Conservation (phyloP, 2,329 filamentous ascomycete genomes). For the Neobulgaria alba region DNA sequence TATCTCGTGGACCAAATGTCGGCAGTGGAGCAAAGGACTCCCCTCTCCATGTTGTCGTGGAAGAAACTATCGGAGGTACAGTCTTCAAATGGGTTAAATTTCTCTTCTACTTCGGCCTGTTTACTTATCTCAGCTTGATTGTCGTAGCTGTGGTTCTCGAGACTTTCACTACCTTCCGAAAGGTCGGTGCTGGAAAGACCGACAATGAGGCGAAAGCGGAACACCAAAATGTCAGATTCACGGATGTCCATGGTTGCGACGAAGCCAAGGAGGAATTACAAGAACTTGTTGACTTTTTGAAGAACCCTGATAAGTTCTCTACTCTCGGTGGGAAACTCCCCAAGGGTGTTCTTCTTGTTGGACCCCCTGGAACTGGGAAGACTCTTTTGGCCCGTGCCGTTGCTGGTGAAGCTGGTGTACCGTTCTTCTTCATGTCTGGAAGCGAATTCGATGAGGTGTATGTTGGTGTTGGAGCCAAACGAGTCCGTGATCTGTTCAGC, state of each 20-base stretch:
- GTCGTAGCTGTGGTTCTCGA: slow-evolving; percentile 78
- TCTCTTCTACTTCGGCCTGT: slow-evolving; percentile 65
- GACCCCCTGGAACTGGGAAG: slow-evolving; percentile 95
- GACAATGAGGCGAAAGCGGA: slow-evolving; percentile 85
- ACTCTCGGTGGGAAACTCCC: slow-evolving; percentile 92
- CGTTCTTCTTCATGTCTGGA: slow-evolving; percentile 99
- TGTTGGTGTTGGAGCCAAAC: slow-evolving; percentile 92
- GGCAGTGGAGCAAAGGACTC: slow-evolving; percentile 66
- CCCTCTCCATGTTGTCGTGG: slow-evolving; percentile 92
- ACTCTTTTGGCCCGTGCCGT: slow-evolving; percentile 92
- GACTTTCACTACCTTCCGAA: slow-evolving; percentile 68
- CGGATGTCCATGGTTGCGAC: slow-evolving; percentile 92
- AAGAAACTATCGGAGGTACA: slow-evolving; percentile 71
- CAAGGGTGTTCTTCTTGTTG: slow-evolving; percentile 91
- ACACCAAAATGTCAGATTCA: slow-evolving; percentile 83
- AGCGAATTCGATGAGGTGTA: slow-evolving; percentile 98
- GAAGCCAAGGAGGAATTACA: slow-evolving; percentile 97
- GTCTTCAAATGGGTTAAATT: slow-evolving; percentile 94
- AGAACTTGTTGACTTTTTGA: slow-evolving; percentile 92
- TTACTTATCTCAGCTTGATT: slow-evolving; percentile 72
- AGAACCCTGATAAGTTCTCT: slow-evolving; percentile 87
- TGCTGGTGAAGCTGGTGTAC: slow-evolving; percentile 91
- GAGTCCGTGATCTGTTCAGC: slow-evolving; percentile 85
- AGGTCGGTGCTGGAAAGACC: slow-evolving; percentile 54
- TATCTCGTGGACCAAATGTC: slow-evolving; percentile 37